Evolutionary conservation across 1,139 yeast species (phyloP).

Genomic region (Candida pseudocylindracea): DNA sequence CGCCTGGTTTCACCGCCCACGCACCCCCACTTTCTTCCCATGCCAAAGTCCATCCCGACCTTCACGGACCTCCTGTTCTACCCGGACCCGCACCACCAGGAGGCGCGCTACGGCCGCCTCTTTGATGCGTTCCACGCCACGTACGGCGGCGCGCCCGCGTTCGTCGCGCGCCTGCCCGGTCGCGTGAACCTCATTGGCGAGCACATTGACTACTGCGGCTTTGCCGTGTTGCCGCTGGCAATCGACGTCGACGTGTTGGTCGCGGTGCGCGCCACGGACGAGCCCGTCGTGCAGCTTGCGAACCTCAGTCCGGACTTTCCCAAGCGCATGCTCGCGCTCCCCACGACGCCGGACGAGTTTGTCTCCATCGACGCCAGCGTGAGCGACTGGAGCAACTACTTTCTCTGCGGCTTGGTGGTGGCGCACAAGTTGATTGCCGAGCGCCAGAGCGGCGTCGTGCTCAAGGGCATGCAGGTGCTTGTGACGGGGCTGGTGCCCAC

Average conservation of each 20-base stretch:
- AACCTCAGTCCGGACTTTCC: slow-evolving; percentile 16
- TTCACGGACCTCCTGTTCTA: slow-evolving; percentile 10
- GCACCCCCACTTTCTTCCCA: background rate
- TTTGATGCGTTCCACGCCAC: slow-evolving; percentile 5
- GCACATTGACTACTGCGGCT: slow-evolving; percentile 49
- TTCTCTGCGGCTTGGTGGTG: slow-evolving; percentile 42
- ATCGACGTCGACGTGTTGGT: slow-evolving; percentile 41
- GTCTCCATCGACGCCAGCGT: slow-evolving; percentile 24
- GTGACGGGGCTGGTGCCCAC: slow-evolving; percentile 52
- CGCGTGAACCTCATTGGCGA: slow-evolving; percentile 60
- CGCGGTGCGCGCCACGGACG: slow-evolving; percentile 18
- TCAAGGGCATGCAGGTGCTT: slow-evolving; percentile 27
- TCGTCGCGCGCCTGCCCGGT: slow-evolving; percentile 46
- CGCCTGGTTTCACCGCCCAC: no score
- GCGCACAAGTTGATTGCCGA: slow-evolving; percentile 28
- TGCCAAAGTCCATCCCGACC: background rate
- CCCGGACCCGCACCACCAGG: slow-evolving; percentile 9
- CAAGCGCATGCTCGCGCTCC: slow-evolving; percentile 13
- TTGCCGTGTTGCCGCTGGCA: slow-evolving; percentile 60
- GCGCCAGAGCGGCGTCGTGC: slow-evolving; percentile 7
- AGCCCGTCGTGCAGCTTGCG: slow-evolving; percentile 14
- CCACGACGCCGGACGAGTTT: slow-evolving; percentile 11
- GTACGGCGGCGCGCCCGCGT: slow-evolving; percentile 11
- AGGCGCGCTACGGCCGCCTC: slow-evolving; percentile 9
- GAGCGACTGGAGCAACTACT: slow-evolving; percentile 44